Conservation (phyloP, 106 monocot genomes). For the Chionographis japonica region DNA sequence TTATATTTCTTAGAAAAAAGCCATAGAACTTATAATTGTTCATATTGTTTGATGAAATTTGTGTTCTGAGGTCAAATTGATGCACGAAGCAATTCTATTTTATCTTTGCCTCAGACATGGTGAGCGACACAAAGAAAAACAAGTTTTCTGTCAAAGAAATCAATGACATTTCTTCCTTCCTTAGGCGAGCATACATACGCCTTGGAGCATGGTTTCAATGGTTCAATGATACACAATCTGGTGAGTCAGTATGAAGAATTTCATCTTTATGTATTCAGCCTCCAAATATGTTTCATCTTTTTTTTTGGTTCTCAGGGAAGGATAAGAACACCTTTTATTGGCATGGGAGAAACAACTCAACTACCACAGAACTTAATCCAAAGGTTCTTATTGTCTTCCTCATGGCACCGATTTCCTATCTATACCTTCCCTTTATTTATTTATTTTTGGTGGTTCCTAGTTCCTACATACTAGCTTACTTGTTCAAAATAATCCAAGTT, state of each 20-base stretch:
- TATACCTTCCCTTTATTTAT: no score
- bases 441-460: no score
- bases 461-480: no score
- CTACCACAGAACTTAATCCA: conserved; percentile 73
- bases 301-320: conserved; percentile 44
- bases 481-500: no score
- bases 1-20: no score
- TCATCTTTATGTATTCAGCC: no score
- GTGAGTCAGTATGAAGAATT: conserved; percentile 28
- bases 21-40: no score
- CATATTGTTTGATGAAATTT: no score
- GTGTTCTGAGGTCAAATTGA: no score
- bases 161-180: conserved; percentile 53
- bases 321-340: conserved; percentile 61
- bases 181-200: conserved; percentile 70
- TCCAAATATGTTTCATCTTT: neutral
- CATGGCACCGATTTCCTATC: no score
- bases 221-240: conserved; percentile 89
- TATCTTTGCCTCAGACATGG: conserved; percentile 46
- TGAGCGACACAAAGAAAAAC: conserved; percentile 25
- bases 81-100: no score
- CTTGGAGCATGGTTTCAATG: conserved; percentile 87
- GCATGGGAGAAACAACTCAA: conserved; percentile 85
- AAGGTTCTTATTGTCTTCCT: conserved; percentile 37
- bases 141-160: conserved; percentile 44